Percentiles rank a stretch among this genome's conserved stretches.
phyloP scores from a whole-genome alignment of 2,329 filamentous ascomycete genomes.

The Balansia obtecta region DNA sequence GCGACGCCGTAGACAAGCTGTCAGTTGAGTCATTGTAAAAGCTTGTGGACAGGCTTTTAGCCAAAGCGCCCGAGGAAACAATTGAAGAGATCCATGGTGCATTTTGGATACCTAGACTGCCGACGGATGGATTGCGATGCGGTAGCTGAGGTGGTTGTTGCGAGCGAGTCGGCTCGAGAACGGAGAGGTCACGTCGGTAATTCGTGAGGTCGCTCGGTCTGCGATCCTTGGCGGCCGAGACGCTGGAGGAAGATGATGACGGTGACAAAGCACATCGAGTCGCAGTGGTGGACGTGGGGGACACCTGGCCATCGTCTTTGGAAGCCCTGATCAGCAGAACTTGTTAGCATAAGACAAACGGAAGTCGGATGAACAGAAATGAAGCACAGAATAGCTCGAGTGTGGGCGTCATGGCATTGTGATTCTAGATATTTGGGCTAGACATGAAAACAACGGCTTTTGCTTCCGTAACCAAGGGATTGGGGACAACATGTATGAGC shows the following conservation, averaged over 20 bases:
- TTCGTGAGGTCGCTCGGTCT: constrained; percentile 51
- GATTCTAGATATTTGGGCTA: too few species aligned
- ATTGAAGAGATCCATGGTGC: constrained; percentile 45
- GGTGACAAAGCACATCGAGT: constrained; percentile 34
- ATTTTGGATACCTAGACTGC: constrained; percentile 38
- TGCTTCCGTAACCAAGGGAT: neutral
- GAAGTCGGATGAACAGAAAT: neutral
- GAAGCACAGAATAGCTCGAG: neutral
- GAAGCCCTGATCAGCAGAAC: constrained; percentile 12
- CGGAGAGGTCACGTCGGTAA: constrained; percentile 59
- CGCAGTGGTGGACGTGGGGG: constrained; percentile 33
- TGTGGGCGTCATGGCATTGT: neutral
- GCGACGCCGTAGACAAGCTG: constrained; percentile 47
- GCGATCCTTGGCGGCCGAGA: constrained; percentile 37
- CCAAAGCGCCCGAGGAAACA: constrained; percentile 20
- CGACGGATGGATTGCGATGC: constrained; percentile 31
- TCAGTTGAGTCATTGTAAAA: constrained; percentile 71
- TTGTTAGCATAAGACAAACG: constrained; percentile 2
- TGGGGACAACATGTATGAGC: neutral
- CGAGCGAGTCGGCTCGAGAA: constrained; percentile 50
- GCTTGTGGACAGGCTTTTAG: constrained; percentile 35
- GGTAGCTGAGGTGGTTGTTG: constrained; percentile 47
- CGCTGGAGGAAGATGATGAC: constrained; percentile 27
- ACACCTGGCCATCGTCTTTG: constrained; percentile 32
- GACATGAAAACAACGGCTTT: neutral